A percentile compares a stretch with the other conserved stretches of the same genome.
Evolutionary conservation across 371 early-diverging fungal genomes (phyloP).

Genomic region (Blyttiomyces sp.): DNA sequence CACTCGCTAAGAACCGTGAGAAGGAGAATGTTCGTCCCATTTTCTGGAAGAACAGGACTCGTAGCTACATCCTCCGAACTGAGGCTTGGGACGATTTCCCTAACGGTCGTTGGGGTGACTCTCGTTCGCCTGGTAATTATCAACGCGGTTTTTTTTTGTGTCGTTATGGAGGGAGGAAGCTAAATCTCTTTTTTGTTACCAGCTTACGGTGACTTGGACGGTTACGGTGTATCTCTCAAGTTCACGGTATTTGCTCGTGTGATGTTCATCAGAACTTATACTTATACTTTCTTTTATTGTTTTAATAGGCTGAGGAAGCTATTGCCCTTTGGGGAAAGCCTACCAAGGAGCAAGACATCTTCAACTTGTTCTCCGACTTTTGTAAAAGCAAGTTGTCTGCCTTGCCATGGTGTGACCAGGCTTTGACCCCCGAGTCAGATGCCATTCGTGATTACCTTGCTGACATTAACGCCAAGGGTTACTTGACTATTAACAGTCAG

Average conservation of each 20-base stretch:
- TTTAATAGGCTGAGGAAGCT: constrained; percentile 28
- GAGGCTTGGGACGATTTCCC: constrained; percentile 98
- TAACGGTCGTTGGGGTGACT: constrained; percentile 97
- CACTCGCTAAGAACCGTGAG: constrained; percentile 74
- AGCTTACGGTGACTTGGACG: constrained; percentile 92
- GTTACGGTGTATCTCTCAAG: constrained; percentile 82
- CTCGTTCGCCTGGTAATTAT: constrained; percentile 63
- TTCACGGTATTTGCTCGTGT: constrained; percentile 39
- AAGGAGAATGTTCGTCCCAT: constrained; percentile 95
- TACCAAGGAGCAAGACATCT: constrained; percentile 60
- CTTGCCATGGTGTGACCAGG: constrained; percentile 91
- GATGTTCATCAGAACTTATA: not conserved
- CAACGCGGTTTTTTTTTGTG: not conserved
- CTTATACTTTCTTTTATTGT: not conserved
- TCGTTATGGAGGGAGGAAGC: too few relatives aligned
- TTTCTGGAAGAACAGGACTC: constrained; percentile 93
- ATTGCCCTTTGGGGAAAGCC: constrained; percentile 81
- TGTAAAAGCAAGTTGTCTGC: constrained; percentile 70
- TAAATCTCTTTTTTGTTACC: constrained; percentile 41
- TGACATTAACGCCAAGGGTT: constrained; percentile 74
- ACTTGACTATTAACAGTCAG: constrained; percentile 93
- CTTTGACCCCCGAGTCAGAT: constrained; percentile 77
- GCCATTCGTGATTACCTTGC: constrained; percentile 70
- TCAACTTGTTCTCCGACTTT: constrained; percentile 74
- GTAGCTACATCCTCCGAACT: constrained; percentile 89